Base-by-base conservation (phyloP, 140 eudicot genomes). In the Senecio squalidus region DNA sequence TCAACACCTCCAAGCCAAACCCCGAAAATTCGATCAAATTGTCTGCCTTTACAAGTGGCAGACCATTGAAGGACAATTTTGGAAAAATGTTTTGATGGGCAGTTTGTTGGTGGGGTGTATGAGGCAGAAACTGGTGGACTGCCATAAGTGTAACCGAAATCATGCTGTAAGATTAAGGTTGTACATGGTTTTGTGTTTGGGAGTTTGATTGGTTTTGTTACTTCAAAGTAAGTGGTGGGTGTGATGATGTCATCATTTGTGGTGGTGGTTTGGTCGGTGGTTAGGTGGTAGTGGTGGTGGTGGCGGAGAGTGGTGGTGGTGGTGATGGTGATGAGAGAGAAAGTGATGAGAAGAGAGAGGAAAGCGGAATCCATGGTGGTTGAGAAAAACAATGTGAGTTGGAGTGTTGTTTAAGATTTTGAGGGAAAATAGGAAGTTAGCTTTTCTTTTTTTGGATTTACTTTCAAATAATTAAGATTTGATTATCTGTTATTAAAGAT, bases 1-100 rank as follows among this genome's bases (percentile, higher is more conserved):
- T 89, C 97, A 36, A 82, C 95, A 2, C 95, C 97, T 15, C 80
- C 85, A 6, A 89, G 80, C 97, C 97, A 89, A 25, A 89, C 79
- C 59, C 95, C 97, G 38, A 85, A 83, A 26, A 89, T 82, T n/a
- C 94, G 66, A 22, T 85, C 97, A 27, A 78, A 85, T 63, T 89
- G 97, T 9, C 83, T 65, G 45, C 97, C 95, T 66, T 82, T 69
- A 57, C 87, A 80, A 3, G 83, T 82, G 13, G 97, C 95, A 7
- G 74, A 60, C 89, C 89, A 85, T 59, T 89, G 77, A 26, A 89
- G 89, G 21, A 89, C 84, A 54, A 78, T 78, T 51, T 58, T 82
- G 6, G 52, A 70, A 33, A 77, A 79, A n/a, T 49, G 39, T 5
- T 36, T 69, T 6, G 78, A 77, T 10, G 79, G 83, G 76, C 84